Percentiles rank a stretch among this genome's conserved stretches.
Conservation (phyloP, 176 grass and related monocot species). For the Paspalum vaginatum region DNA sequence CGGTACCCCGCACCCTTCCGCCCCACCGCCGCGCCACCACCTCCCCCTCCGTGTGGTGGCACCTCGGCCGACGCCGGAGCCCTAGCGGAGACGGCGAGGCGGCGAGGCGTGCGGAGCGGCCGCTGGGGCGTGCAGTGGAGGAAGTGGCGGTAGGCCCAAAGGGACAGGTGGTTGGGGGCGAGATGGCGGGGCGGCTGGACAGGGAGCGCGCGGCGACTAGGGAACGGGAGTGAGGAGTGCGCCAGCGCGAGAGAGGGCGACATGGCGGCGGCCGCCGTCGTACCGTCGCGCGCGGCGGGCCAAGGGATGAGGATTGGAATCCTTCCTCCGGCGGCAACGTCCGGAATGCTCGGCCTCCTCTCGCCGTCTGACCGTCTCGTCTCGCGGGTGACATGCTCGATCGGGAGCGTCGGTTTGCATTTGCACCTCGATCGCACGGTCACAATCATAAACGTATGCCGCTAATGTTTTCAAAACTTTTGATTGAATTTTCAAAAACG, state of each 20-base stretch:
- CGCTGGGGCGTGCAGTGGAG: neutral
- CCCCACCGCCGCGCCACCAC: neutral
- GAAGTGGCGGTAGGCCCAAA: slow-evolving; percentile 4
- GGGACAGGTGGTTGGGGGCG: neutral
- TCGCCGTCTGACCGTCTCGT: neutral
- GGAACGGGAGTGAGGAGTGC: slow-evolving; percentile 29
- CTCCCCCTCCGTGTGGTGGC: neutral
- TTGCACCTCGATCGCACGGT: neutral
- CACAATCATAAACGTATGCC: neutral
- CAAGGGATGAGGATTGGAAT: neutral
- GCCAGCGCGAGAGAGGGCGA: neutral
- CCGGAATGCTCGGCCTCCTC: neutral
- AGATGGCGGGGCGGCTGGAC: neutral
- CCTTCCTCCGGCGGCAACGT: neutral
- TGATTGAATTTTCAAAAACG: neutral
- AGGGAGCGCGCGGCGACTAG: neutral
- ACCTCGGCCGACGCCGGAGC: neutral
- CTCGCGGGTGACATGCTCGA: neutral
- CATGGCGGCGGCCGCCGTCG: slow-evolving; percentile 29
- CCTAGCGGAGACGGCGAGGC: slow-evolving; percentile 8
- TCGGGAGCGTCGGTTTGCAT: neutral
- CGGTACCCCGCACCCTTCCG: slow-evolving; percentile 48
- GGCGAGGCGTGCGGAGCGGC: slow-evolving; percentile 24
- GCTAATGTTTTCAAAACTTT: neutral
- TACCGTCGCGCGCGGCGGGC: slow-evolving; percentile 6